A percentile compares a stretch with the other conserved stretches of the same genome.
phyloP scores from a whole-genome alignment of 352 stramenopile species.

The Phytopythium delawarense region DNA sequence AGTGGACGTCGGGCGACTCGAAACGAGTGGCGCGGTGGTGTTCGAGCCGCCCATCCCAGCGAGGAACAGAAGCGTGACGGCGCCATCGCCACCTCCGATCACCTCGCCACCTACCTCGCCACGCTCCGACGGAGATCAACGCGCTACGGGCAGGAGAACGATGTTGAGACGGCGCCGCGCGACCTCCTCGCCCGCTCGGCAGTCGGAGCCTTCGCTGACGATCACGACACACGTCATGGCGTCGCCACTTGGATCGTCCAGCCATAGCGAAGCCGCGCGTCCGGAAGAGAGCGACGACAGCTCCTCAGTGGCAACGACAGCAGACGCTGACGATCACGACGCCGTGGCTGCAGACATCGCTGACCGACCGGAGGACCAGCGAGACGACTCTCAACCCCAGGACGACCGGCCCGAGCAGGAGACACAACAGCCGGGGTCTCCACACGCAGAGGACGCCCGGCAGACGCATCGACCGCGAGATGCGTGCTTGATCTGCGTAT shows the following conservation, averaged over 20 bases:
- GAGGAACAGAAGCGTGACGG: neutral
- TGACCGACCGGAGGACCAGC: neutral
- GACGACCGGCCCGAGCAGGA: neutral
- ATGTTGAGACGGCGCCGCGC: neutral
- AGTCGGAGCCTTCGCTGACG: neutral
- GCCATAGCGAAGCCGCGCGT: neutral
- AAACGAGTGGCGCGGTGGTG: neutral
- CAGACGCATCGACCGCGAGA: constrained; percentile 6
- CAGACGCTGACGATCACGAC: neutral
- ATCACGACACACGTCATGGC: neutral
- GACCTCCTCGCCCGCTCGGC: neutral
- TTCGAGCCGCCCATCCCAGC: neutral
- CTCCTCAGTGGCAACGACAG: neutral
- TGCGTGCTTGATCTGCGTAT: constrained; percentile 48
- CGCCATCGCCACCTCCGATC: neutral
- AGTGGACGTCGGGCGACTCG: neutral
- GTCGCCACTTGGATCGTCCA: neutral
- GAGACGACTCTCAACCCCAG: neutral
- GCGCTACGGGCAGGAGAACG: neutral
- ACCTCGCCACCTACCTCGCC: neutral
- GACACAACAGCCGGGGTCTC: neutral
- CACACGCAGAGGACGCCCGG: neutral
- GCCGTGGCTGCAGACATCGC: neutral
- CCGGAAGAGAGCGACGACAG: neutral
- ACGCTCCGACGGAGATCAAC: neutral